Evolutionary conservation across 2,329 filamentous ascomycete species (phyloP).

Genomic region (Stachybotrys elegans): DNA sequence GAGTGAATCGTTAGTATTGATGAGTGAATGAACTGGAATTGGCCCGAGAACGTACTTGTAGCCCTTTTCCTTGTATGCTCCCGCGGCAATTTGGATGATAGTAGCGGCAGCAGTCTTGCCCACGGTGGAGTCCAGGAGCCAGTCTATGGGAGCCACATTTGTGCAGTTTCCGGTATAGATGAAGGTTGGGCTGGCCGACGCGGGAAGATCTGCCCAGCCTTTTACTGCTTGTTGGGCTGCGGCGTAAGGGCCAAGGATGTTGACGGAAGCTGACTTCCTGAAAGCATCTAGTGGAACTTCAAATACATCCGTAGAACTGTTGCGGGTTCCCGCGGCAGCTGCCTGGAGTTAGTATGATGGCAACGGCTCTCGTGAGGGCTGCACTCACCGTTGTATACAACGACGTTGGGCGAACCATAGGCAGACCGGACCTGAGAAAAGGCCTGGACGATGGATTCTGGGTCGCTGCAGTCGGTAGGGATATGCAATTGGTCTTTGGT

Average conservation of each 20-base stretch:
- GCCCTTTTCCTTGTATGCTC: slow-evolving; percentile 25
- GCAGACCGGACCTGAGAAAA: slow-evolving; percentile 10
- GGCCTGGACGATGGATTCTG: slow-evolving; percentile 10
- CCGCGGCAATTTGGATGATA: slow-evolving; percentile 26
- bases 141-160: no score
- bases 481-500: slow-evolving; percentile 22
- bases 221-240: no score
- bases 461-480: slow-evolving; percentile 28
- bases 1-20: not conserved
- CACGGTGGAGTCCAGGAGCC: no score
- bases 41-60: slow-evolving; percentile 26
- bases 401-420: slow-evolving; percentile 12
- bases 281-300: no score
- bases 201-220: no score
- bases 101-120: no score
- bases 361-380: no score
- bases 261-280: no score
- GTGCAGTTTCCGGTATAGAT: no score
- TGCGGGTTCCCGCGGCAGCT: slow-evolving; percentile 11
- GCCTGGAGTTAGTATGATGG: slow-evolving; percentile 3
- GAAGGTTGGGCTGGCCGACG: no score
- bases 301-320: slow-evolving; percentile 6
- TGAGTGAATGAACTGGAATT: no score
- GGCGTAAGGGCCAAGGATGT: no score
- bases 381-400: slow-evolving; percentile 19